Evolutionary conservation across 1,284 basidiomycete genomes (phyloP).

Genomic region (Melampsora larici-populina): DNA sequence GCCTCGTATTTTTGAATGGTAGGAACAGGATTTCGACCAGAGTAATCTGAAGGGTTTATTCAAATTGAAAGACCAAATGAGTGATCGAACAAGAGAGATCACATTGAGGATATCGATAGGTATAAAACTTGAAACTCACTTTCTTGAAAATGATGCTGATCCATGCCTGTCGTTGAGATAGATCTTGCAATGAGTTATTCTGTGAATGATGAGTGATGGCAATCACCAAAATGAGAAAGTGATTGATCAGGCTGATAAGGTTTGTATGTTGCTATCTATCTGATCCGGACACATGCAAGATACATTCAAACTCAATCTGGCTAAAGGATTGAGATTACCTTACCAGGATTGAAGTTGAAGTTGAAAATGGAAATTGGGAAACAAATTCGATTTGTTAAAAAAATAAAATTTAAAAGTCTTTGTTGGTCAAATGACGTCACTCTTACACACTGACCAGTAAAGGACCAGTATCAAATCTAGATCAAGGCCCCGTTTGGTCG

Average conservation of each 20-base stretch:
- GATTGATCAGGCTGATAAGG: not conserved
- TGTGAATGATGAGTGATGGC: not conserved
- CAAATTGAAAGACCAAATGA: not conserved
- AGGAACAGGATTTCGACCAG: slow-evolving; percentile 36
- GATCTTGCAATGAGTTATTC: not conserved
- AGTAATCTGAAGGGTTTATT: slow-evolving; percentile 15
- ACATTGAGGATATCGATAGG: not conserved
- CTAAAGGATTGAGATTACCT: too few relatives aligned
- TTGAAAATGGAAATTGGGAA: too few relatives aligned
- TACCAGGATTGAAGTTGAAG: too few relatives aligned
- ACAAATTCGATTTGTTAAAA: too few relatives aligned
- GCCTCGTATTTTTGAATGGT: slow-evolving; percentile 32
- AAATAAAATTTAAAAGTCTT: too few relatives aligned
- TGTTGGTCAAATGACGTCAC: too few relatives aligned
- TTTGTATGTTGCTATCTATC: not conserved
- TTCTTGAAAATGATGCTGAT: slow-evolving; percentile 37
- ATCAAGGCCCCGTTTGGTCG: too few relatives aligned
- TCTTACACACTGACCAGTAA: too few relatives aligned
- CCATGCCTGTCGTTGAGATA: not conserved
- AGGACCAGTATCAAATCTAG: too few relatives aligned
- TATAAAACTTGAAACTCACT: not conserved
- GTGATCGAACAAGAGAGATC: not conserved
- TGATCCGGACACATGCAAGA: not conserved
- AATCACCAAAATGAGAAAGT: not conserved
- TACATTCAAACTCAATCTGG: not conserved